Base-by-base conservation (phyloP, 495 filamentous ascomycete genomes). In the Tuber melanosporum region DNA sequence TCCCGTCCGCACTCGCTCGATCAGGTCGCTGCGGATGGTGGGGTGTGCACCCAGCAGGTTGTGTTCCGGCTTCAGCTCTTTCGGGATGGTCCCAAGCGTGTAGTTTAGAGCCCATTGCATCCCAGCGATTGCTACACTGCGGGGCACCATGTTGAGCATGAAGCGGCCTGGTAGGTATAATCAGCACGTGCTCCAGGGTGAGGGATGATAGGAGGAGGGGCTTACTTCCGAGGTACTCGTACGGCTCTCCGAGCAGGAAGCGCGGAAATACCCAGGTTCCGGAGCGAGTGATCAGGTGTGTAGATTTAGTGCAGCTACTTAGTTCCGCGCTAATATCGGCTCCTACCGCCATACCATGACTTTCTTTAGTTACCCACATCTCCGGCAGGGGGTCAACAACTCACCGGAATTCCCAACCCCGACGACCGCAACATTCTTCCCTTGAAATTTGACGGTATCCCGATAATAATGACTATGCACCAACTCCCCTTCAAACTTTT, bases 391-490 rank as follows among this genome's bases (percentile, higher is more conserved):
- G 57, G 26, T 32, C 22, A 78, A 14, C 4, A 43, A 73, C 78
- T 70, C 73, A 80, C 78, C 84, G 39, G 83, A 84, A 46, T 79
- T 81, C 26, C 82, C 83, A 66, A 84, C 36, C 5, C 84, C 82
- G 47, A 84, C 75, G 73, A 85, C 75, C 22, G 80, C 84, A 0
- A 85, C 77, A 36, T 73, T 76, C 73, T 85, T 83, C 36, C 83
- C 83, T 66, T 75, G 76, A 77, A 82, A 84, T 1, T 72, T 73
- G 20, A 32, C 71, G 1, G 81, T 77, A 41, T 79, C 76, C 45
- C 84, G 79, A 71, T 85, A 85, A 49, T 80, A 71, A 73, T 84
- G 82, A 44, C 84, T 85, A 57, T 85, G 83, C 49, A 84, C 42
- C 44, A 84, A 74, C 44, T 76, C 45, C 14, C 83, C 81, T 36